Evolutionary conservation across 352 stramenopile species (phyloP).

Genomic region (Phytophthora syringae): DNA sequence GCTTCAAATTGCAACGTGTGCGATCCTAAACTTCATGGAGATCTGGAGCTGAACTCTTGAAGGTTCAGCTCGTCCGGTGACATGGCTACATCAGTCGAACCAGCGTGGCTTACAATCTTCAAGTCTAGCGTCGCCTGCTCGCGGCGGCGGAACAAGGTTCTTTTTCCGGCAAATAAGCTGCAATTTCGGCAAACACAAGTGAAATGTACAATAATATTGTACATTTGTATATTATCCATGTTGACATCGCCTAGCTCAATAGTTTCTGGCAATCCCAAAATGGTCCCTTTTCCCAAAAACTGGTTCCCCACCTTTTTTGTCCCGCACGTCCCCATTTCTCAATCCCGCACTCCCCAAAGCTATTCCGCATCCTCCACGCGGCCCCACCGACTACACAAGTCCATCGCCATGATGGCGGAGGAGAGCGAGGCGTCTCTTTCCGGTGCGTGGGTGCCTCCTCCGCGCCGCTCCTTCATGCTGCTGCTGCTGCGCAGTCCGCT

Average conservation of each 20-base stretch:
- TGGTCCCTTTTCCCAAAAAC: too few species aligned
- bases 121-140: slow-evolving; percentile 7
- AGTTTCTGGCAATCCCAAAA: too few species aligned
- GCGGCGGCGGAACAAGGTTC: slow-evolving; percentile 2
- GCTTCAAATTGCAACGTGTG: too few species aligned
- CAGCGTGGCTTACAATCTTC: neutral
- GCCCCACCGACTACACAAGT: slow-evolving; percentile 13
- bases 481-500: slow-evolving; percentile 21
- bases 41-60: slow-evolving; percentile 1
- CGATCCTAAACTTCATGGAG: too few species aligned
- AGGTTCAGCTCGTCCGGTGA: slow-evolving; percentile 19
- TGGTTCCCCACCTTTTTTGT: too few species aligned
- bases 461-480: slow-evolving; percentile 12
- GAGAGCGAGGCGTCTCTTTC: slow-evolving; percentile 26
- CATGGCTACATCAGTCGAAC: slow-evolving; percentile 12
- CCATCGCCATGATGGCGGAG: slow-evolving; percentile 30
- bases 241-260: too few species aligned
- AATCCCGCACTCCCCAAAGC: too few species aligned
- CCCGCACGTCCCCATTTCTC: too few species aligned
- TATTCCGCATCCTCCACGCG: slow-evolving; percentile 21
- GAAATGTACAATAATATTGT: too few species aligned
- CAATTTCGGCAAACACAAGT: neutral
- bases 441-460: slow-evolving; percentile 22
- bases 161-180: slow-evolving; percentile 4
- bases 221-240: too few species aligned